Conservation (phyloP, 2,329 filamentous ascomycete species). For the Knufia petricola region DNA sequence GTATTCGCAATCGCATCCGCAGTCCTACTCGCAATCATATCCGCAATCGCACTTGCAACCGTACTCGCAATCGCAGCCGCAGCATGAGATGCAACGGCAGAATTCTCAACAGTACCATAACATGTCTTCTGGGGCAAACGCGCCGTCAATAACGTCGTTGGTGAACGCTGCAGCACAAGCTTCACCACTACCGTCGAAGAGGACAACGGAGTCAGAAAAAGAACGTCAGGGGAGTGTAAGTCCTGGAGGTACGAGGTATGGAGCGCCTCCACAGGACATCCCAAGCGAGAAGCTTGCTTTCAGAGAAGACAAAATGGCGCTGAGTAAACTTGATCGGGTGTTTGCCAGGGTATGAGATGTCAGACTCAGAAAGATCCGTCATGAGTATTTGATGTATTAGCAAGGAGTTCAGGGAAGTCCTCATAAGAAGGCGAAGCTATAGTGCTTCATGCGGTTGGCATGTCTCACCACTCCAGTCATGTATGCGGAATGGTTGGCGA, state of each 20-base stretch:
- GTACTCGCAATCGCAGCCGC: not conserved
- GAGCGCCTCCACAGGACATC: constrained; percentile 43
- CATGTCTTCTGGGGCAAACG: constrained; percentile 28
- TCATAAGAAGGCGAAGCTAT: not conserved
- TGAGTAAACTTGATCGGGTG: constrained; percentile 54
- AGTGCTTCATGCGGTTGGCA: not conserved
- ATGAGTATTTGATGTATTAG: constrained; percentile 2
- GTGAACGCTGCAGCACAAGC: constrained; percentile 31
- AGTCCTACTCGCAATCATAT: constrained; percentile 21
- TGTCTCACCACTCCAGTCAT: no score
- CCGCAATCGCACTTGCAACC: not conserved
- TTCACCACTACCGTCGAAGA: constrained; percentile 12
- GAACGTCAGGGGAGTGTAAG: constrained; percentile 35
- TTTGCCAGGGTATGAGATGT: constrained; percentile 30
- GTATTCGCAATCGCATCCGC: constrained; percentile 20
- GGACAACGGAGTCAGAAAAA: constrained; percentile 20
- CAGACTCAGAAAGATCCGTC: not conserved
- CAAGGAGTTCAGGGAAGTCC: constrained; percentile 4
- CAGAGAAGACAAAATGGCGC: constrained; percentile 54
- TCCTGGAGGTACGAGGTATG: constrained; percentile 24
- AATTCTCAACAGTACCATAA: constrained; percentile 17
- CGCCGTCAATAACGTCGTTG: constrained; percentile 46
- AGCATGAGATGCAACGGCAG: not conserved
- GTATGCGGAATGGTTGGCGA: no score
- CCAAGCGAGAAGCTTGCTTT: constrained; percentile 49